Evolutionary conservation across 2,329 filamentous ascomycete species (phyloP).

Genomic region (Xylaria sp.): DNA sequence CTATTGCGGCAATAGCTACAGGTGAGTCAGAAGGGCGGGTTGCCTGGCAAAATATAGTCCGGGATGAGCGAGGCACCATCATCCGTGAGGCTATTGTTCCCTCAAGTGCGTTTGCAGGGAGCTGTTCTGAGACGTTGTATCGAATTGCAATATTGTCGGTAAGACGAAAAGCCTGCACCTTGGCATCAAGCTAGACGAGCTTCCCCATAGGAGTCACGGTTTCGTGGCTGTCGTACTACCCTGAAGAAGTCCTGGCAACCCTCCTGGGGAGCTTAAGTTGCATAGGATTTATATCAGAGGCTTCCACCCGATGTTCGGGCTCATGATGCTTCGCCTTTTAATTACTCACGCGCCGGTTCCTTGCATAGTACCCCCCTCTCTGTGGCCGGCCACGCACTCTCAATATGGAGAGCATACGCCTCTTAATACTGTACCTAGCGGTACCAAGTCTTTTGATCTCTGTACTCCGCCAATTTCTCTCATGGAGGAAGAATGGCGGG

Average conservation of each 20-base stretch:
- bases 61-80: background rate
- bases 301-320: background rate
- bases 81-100: background rate
- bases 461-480: slow-evolving; percentile 46
- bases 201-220: slow-evolving; percentile 8
- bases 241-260: background rate
- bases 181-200: background rate
- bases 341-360: background rate
- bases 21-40: background rate
- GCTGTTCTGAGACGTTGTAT: slow-evolving; percentile 2
- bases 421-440: slow-evolving; percentile 52
- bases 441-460: slow-evolving; percentile 53
- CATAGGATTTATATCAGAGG: slow-evolving; percentile 19
- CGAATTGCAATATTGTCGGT: background rate
- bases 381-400: background rate
- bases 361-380: background rate
- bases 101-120: background rate
- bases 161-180: slow-evolving; percentile 4
- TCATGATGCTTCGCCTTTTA: slow-evolving; percentile 1
- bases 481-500: slow-evolving; percentile 42
- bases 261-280: background rate
- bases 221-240: slow-evolving; percentile 3
- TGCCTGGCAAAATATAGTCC: background rate
- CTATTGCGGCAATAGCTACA: background rate
- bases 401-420: slow-evolving; percentile 47